Percentiles rank a stretch among this genome's conserved stretches.
phyloP scores from a whole-genome alignment of 192 early-diverging fungal species.

The Entophlyctis luteolus region DNA sequence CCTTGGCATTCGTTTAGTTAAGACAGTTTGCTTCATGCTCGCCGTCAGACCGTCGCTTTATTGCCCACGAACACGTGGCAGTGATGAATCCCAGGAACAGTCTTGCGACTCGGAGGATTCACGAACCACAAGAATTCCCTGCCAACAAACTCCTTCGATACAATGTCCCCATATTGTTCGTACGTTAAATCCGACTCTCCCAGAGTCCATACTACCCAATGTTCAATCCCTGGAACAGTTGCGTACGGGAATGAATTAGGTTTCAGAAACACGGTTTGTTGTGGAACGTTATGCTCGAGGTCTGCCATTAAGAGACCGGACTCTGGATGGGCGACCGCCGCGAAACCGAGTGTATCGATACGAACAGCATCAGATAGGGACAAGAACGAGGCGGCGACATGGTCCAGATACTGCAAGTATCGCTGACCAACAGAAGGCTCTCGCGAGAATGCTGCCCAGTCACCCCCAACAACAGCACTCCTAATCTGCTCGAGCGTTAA shows the following conservation, averaged over 20 bases:
- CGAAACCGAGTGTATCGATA: neutral
- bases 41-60: no score
- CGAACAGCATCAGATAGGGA: conserved; percentile 12
- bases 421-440: neutral
- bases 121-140: neutral
- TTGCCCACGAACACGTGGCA: neutral
- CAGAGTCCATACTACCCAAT: conserved; percentile 3
- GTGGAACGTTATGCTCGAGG: neutral
- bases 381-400: neutral
- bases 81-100: conserved; percentile 10
- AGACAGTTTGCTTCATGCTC: no score
- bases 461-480: neutral
- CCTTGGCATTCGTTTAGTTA: no score
- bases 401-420: neutral
- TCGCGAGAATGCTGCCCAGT: neutral
- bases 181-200: neutral
- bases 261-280: neutral
- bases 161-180: neutral
- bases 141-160: neutral
- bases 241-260: conserved; percentile 17
- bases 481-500: neutral
- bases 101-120: neutral
- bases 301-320: neutral
- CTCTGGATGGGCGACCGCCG: neutral
- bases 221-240: conserved; percentile 26